These are phyloP conservation scores for Diaporthe sp. DNA, from an alignment of 2,329 filamentous ascomycete species.

Conservation along the genomic window DNA sequence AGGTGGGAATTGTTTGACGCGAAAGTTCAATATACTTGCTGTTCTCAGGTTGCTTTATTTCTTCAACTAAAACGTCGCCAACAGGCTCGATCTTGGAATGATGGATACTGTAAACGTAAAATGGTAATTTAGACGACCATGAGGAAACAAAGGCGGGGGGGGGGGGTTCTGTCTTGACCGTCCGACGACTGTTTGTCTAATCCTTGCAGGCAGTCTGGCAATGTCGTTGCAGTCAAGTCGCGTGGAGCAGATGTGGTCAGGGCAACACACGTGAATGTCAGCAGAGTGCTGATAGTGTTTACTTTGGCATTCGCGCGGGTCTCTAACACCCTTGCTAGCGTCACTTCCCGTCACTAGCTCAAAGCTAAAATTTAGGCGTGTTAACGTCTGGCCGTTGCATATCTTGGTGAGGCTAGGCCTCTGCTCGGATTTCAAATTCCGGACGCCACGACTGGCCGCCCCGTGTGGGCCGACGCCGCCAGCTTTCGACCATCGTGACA, in stretches of 20 bases:
- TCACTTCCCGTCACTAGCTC: not conserved
- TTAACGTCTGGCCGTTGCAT: not conserved
- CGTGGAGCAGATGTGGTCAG: too few species aligned
- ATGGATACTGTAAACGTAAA: too few species aligned
- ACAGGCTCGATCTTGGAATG: not conserved
- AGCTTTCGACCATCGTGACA: not conserved
- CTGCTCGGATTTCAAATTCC: conserved; percentile 13
- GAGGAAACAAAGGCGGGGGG: too few species aligned
- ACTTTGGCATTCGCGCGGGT: not conserved
- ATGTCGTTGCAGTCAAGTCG: not conserved
- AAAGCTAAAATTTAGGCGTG: not conserved
- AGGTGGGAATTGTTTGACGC: not conserved
- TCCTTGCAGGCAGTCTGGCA: too few species aligned
- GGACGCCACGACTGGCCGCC: not conserved
- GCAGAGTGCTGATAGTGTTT: not conserved
- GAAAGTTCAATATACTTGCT: not conserved
- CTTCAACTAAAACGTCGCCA: not conserved
- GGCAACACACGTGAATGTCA: not conserved
- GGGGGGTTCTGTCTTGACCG: too few species aligned
- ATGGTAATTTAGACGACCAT: too few species aligned
- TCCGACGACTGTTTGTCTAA: too few species aligned
- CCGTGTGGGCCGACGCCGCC: not conserved
- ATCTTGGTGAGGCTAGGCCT: not conserved
- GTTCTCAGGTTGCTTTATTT: not conserved
- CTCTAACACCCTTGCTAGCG: not conserved